phyloP scores from a whole-genome alignment of 768 basidiomycete genomes.

The Heimioporus sp. region DNA sequence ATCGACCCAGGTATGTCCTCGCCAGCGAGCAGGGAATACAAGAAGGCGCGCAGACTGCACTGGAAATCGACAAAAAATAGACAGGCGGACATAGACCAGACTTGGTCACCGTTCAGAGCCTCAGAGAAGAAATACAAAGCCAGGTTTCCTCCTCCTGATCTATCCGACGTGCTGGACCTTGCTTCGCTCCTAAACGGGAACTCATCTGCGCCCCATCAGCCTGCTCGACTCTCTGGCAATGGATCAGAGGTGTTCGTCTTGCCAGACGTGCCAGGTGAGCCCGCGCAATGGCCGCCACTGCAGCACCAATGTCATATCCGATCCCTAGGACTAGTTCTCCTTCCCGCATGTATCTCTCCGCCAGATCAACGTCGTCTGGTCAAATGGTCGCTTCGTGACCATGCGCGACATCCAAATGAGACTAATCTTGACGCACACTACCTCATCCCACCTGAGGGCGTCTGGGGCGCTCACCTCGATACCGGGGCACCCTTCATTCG shows the following conservation, averaged over 20 bases:
- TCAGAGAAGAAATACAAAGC: slow-evolving; percentile 83
- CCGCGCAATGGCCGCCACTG: background rate
- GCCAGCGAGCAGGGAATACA: slow-evolving; percentile 47
- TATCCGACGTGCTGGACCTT: slow-evolving; percentile 67
- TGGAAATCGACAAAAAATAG: slow-evolving; percentile 60
- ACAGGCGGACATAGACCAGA: slow-evolving; percentile 39
- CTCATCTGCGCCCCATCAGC: background rate
- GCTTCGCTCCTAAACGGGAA: slow-evolving; percentile 36
- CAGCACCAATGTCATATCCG: background rate
- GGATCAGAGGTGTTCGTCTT: slow-evolving; percentile 8
- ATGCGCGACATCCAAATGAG: slow-evolving; percentile 78
- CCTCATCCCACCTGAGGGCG: slow-evolving; percentile 62
- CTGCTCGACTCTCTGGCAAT: slow-evolving; percentile 1
- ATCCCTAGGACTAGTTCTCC: slow-evolving; percentile 73
- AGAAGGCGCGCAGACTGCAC: slow-evolving; percentile 55
- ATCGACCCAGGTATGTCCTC: slow-evolving; percentile 5
- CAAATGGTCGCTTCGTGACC: slow-evolving; percentile 68
- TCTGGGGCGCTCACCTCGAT: slow-evolving; percentile 68
- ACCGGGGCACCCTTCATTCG: slow-evolving; percentile 43
- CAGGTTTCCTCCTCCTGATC: slow-evolving; percentile 73
- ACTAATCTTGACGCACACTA: slow-evolving; percentile 93
- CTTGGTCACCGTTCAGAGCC: slow-evolving; percentile 74
- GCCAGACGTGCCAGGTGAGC: slow-evolving; percentile 41
- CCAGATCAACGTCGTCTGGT: slow-evolving; percentile 67
- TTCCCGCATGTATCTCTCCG: slow-evolving; percentile 70